A percentile compares a stretch with the other conserved stretches of the same genome.
Conservation (phyloP, 202 grass and related monocot species). For the Setaria viridis region DNA sequence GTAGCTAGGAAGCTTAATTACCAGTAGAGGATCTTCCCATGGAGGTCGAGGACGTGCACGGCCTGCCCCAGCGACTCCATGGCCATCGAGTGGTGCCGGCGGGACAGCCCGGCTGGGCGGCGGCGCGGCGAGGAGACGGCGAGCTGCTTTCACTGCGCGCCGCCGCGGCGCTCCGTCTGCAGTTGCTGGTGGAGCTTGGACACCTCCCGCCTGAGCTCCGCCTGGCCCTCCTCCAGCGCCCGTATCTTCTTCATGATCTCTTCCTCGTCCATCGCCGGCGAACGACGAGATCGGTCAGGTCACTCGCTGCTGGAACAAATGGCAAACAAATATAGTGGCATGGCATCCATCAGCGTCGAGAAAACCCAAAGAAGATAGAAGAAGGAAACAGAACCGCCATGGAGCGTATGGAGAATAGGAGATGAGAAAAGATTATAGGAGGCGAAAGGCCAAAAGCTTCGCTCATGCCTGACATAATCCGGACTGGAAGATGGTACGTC, state of each 20-base stretch:
- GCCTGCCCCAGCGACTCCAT: slow-evolving; percentile 27
- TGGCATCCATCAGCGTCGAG: background rate
- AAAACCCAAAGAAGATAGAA: background rate
- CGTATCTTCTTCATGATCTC: slow-evolving; percentile 71
- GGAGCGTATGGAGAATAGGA: background rate
- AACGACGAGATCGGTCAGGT: background rate
- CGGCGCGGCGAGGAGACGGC: background rate
- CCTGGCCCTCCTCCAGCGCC: slow-evolving; percentile 70
- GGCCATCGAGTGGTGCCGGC: background rate
- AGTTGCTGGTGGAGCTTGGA: background rate
- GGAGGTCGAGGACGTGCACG: slow-evolving; percentile 22
- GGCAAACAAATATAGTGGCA: background rate
- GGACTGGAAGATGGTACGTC: background rate
- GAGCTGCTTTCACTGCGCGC: too few relatives aligned
- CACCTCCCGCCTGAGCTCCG: slow-evolving; percentile 60
- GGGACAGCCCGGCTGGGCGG: background rate
- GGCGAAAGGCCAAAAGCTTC: background rate
- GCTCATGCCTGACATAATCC: background rate
- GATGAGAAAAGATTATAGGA: background rate
- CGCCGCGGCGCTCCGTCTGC: background rate
- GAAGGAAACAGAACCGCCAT: background rate
- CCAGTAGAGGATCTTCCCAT: slow-evolving; percentile 29
- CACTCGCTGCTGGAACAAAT: background rate
- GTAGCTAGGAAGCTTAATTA: background rate
- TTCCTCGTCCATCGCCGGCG: slow-evolving; percentile 49